Conservation (phyloP, 345 rosid genomes). For the Dovyalis caffra region DNA sequence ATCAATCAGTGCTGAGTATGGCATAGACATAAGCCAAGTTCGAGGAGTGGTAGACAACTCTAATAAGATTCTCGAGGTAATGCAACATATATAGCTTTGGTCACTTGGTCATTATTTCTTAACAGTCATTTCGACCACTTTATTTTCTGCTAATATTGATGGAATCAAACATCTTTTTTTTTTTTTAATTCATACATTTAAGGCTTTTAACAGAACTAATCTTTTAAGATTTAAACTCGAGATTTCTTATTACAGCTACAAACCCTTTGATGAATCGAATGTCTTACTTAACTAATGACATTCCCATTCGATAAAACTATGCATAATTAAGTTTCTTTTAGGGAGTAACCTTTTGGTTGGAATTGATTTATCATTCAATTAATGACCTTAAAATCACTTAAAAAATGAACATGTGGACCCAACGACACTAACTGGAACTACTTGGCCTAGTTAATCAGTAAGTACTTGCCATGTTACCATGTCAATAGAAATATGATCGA, state of each 20-base stretch:
- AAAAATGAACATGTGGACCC: background rate
- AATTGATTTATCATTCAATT: background rate
- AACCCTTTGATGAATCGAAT: too few species aligned
- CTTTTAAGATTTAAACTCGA: too few species aligned
- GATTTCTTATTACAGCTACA: too few species aligned
- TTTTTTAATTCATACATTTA: too few species aligned
- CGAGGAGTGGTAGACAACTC: slow-evolving; percentile 57
- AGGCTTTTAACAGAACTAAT: too few species aligned
- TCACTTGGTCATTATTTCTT: background rate
- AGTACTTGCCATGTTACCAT: background rate
- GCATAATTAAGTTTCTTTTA: background rate
- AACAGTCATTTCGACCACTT: background rate
- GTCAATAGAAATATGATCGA: background rate
- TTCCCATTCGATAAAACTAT: background rate
- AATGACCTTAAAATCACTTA: background rate
- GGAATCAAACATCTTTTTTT: too few species aligned
- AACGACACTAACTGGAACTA: background rate
- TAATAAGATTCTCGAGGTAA: slow-evolving; percentile 50
- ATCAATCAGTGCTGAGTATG: slow-evolving; percentile 44
- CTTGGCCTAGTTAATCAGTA: too few species aligned
- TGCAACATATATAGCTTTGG: background rate
- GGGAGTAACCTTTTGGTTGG: background rate
- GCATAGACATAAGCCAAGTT: slow-evolving; percentile 50
- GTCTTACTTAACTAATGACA: background rate
- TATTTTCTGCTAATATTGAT: background rate